Evolutionary conservation across 1,284 basidiomycete genomes (phyloP).

Genomic region (Trichosporon sp.): DNA sequence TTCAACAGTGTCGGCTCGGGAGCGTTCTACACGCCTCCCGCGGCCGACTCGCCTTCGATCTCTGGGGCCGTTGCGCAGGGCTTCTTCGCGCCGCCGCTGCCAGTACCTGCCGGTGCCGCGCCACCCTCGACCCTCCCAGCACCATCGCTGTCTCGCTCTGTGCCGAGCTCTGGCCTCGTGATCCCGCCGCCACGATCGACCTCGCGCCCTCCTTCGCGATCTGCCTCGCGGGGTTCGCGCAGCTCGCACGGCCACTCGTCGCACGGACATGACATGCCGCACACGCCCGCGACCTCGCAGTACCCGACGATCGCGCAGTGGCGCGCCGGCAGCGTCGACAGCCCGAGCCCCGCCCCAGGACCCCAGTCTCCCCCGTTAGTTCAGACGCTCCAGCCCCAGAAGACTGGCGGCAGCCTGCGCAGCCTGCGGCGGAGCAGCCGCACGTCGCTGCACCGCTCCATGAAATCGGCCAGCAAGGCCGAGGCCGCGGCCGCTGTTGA

Average conservation of each 20-base stretch:
- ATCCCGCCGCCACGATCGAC: slow-evolving; percentile 3
- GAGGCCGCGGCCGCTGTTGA: no score
- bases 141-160: slow-evolving; percentile 5
- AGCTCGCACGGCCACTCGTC: slow-evolving; percentile 13
- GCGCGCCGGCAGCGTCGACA: slow-evolving; percentile 11
- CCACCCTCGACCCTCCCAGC: neutral
- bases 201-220: slow-evolving; percentile 6
- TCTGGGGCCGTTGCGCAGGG: neutral
- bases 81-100: neutral
- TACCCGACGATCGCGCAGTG: neutral
- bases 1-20: neutral
- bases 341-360: neutral
- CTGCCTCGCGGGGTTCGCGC: slow-evolving; percentile 3
- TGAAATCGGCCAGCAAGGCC: neutral
- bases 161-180: neutral
- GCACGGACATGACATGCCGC: slow-evolving; percentile 6
- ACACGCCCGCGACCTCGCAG: slow-evolving; percentile 5
- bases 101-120: neutral
- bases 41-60: neutral
- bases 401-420: slow-evolving; percentile 1
- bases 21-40: slow-evolving; percentile 15
- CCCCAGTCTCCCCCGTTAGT: slow-evolving; percentile 3
- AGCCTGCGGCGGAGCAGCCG: neutral
- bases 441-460: neutral
- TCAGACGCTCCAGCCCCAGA: neutral